These are phyloP conservation scores for Flaveria floridana DNA, from an alignment of 140 eudicot species.

Conservation along the genomic window DNA sequence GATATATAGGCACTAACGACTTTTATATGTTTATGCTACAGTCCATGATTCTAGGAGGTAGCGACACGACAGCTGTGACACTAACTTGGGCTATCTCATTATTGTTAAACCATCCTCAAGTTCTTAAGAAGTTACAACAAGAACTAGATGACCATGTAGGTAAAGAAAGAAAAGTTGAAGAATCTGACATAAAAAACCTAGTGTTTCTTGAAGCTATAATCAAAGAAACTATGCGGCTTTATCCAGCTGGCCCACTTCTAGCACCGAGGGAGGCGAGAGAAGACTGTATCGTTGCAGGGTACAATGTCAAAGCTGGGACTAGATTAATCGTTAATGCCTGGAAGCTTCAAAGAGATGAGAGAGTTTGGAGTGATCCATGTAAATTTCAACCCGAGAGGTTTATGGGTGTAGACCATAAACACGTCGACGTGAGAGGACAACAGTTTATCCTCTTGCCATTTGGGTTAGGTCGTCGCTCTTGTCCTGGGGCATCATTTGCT, in stretches of 20 bases:
- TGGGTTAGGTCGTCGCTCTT: constrained; percentile 40
- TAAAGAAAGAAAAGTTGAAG: constrained; percentile 34
- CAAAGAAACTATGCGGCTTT: constrained; percentile 32
- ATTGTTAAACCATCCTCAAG: constrained; percentile 33
- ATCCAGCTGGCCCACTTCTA: constrained; percentile 34
- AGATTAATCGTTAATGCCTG: constrained; percentile 31
- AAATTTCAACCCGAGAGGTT: constrained; percentile 39
- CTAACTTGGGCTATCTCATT: constrained; percentile 35
- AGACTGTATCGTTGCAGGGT: constrained; percentile 33
- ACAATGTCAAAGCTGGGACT: constrained; percentile 36
- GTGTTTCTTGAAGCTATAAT: constrained; percentile 32
- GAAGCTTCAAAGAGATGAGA: constrained; percentile 39
- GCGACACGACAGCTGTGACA: constrained; percentile 31
- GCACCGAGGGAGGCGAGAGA: constrained; percentile 36
- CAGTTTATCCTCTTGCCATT: constrained; percentile 35
- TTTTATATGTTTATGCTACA: not conserved
- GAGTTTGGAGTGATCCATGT: constrained; percentile 27
- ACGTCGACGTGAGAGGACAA: constrained; percentile 35
- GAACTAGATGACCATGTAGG: constrained; percentile 32
- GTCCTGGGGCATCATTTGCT: constrained; percentile 31
- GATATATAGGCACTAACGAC: not conserved
- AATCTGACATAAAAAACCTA: constrained; percentile 31
- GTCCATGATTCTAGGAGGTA: constrained; percentile 29
- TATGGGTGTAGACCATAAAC: constrained; percentile 24
- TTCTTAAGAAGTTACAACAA: constrained; percentile 15